Conservation (phyloP, 1,284 basidiomycete species). For the Irpex sp. region DNA sequence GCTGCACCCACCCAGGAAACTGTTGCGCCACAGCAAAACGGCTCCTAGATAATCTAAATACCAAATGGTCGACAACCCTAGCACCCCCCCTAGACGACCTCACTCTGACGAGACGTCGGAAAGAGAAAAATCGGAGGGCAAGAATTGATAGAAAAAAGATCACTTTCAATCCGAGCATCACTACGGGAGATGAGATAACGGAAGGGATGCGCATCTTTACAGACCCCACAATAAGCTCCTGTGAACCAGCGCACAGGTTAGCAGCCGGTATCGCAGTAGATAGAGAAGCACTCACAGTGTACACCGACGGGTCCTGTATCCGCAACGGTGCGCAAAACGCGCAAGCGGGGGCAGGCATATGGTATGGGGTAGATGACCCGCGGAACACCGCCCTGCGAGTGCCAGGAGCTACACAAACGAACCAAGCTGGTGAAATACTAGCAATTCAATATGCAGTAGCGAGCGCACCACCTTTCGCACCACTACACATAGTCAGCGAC, state of each 20-base stretch:
- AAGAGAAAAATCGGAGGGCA: too few species aligned
- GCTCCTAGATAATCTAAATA: too few species aligned
- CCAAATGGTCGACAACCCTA: too few species aligned
- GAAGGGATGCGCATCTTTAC: neutral
- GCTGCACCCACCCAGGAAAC: too few species aligned
- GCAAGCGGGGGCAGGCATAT: neutral
- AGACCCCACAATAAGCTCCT: neutral
- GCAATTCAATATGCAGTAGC: neutral
- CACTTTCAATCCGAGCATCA: too few species aligned
- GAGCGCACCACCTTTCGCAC: neutral
- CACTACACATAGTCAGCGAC: constrained; percentile 7
- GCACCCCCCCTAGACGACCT: too few species aligned
- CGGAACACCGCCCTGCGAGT: neutral
- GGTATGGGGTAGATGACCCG: neutral
- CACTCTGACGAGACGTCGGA: too few species aligned
- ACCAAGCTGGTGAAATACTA: neutral
- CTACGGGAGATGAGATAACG: too few species aligned
- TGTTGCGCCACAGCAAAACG: too few species aligned
- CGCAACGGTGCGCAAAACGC: constrained; percentile 12
- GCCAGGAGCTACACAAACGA: neutral
- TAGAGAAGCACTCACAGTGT: constrained; percentile 18
- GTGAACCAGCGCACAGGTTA: neutral
- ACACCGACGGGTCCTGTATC: constrained; percentile 26
- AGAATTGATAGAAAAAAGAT: too few species aligned
- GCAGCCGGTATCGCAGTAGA: neutral